Conservation (phyloP, 768 basidiomycete species). For the Rhodotorula taiwanensis region DNA sequence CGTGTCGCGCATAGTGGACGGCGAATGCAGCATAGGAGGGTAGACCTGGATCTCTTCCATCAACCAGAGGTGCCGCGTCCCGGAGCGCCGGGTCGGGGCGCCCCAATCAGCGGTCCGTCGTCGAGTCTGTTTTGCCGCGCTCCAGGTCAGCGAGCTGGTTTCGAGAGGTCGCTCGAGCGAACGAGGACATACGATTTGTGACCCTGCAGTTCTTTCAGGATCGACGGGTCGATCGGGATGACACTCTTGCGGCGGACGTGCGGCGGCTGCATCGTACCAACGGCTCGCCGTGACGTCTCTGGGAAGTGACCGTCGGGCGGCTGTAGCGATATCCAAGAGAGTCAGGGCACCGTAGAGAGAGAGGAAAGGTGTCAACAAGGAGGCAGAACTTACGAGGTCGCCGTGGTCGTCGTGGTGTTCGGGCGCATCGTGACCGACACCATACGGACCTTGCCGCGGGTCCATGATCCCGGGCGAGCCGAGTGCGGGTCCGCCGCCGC, state of each 20-base stretch:
- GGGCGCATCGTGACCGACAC: background rate
- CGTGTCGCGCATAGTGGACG: too few relatives aligned
- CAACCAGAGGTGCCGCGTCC: conserved; percentile 4
- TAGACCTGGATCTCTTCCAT: background rate
- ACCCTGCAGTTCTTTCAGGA: conserved; percentile 59
- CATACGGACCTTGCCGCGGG: too few relatives aligned
- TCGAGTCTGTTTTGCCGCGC: conserved; percentile 15
- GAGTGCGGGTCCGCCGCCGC: background rate
- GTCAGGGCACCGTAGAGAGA: background rate
- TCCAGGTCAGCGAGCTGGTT: too few relatives aligned
- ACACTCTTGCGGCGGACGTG: conserved; percentile 94
- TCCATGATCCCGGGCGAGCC: background rate
- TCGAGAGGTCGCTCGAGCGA: background rate
- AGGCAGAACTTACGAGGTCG: conserved; percentile 35
- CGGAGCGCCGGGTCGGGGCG: background rate
- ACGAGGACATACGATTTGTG: conserved; percentile 34
- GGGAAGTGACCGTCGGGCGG: conserved; percentile 31
- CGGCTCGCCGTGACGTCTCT: conserved; percentile 37
- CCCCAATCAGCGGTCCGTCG: conserved; percentile 24
- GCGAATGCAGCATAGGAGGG: too few relatives aligned
- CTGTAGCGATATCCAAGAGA: background rate
- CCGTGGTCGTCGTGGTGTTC: conserved; percentile 26
- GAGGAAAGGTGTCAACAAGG: too few relatives aligned
- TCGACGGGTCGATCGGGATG: conserved; percentile 82
- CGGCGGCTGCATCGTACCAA: conserved; percentile 49